Base-by-base conservation (phyloP, 75 land plant genomes). In the Cupressus sempervirens region DNA sequence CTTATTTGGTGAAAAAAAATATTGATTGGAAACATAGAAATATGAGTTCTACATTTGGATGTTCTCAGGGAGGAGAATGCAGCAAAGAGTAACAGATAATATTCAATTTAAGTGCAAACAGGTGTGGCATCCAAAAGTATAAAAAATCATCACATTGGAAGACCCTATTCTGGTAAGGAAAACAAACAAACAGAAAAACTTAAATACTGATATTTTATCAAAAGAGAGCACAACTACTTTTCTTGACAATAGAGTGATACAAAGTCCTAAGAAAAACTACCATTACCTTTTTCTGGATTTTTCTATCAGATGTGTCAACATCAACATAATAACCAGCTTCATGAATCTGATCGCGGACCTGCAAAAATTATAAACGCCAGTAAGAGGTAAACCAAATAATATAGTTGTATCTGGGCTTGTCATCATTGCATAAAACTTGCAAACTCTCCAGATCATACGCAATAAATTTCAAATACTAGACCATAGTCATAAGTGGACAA, bases 251-350 rank as follows among this genome's bases (percentile, higher is more conserved):
- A 62, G 29, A 62, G 8, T 6, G 1, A 62, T 62, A 6, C 67
- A 62, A 1, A 62, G 26, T n/a, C n/a, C n/a, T n/a, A n/a, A n/a
- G n/a, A 62, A 26, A 62, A 62, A 62, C 4, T 26, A 20, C n/a
- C 26, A 7, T 62, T 62, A 98, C 99, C 99, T 98, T 98, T 87
- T 98, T 98, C 41, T 95, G 88, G 45, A 98, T 90, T 86, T 90
- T 98, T 83, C 95, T 89, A 65, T 98, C 99, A 56, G 92, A 87
- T 48, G 85, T 77, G 88, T 98, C 99, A 50, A 90, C 92, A 89
- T 96, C 99, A 75, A 97, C 97, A 91, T 87, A 89, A 87, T 86
- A 98, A 54, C 99, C 97, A 74, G 95, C 99, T 52, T 91, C 75
- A 85, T 93, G 93, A 36, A 96, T 90, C 58, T 86, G 84, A 52